phyloP scores from a whole-genome alignment of 371 early-diverging fungal species.

The Blastocladiella emersonii region DNA sequence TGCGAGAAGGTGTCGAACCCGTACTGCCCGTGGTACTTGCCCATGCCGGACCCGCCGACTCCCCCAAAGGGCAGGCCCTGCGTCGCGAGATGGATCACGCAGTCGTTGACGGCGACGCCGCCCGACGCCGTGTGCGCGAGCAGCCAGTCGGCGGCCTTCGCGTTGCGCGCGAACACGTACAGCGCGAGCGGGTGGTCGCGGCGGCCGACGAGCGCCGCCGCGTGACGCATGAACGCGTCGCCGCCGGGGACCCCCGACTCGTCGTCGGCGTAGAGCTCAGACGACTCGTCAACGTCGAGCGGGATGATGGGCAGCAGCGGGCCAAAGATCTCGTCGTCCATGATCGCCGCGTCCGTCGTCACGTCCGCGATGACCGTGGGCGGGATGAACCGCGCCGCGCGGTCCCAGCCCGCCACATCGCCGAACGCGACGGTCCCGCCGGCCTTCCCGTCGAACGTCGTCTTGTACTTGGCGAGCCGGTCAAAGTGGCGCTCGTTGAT shows the following conservation, averaged over 20 bases:
- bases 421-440: conserved; percentile 16
- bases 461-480: conserved; percentile 36
- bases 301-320: conserved; percentile 75
- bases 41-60: conserved; percentile 76
- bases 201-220: background rate
- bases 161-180: conserved; percentile 42
- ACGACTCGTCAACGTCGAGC: conserved; percentile 50
- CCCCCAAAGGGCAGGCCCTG: conserved; percentile 80
- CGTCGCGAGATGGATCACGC: conserved; percentile 34
- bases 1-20: conserved; percentile 67
- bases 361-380: background rate
- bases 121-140: conserved; percentile 57
- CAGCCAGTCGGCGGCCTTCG: conserved; percentile 24
- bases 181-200: conserved; percentile 54
- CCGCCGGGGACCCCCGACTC: background rate
- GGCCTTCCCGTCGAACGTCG: conserved; percentile 8
- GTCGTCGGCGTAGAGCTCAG: conserved; percentile 42
- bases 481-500: conserved; percentile 54
- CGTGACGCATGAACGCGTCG: background rate
- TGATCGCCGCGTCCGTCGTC: background rate
- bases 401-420: conserved; percentile 13
- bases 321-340: conserved; percentile 54
- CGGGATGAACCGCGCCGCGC: background rate
- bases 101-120: conserved; percentile 64
- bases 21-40: conserved; percentile 64